Base-by-base conservation (phyloP, 2,329 filamentous ascomycete species). In the Nemania serpens region DNA sequence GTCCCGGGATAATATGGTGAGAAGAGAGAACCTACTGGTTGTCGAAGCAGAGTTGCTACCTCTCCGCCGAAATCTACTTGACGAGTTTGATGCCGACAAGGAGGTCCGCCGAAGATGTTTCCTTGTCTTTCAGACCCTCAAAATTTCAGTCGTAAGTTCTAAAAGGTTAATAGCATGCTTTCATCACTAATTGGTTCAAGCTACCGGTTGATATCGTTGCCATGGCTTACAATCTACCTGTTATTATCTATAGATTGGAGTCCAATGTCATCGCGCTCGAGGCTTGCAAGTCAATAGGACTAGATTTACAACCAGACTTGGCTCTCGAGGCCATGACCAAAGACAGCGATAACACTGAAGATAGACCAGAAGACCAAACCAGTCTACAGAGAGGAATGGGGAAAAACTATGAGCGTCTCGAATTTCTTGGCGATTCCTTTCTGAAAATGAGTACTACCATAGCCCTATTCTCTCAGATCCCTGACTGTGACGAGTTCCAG, bases 361-460 rank as follows among this genome's bases (percentile, higher is more conserved):
- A 96, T 48, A 39, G 84, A 91, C 81, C 80, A 0, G 79, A 83
- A 36, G 82, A 89, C 58, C 85, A 90, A 41, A 76, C 91, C 54
- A 91, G 93, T 67, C 87, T 93, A 48, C 90, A 93, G 68, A 80
- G 84, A 49, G 93, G 93, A 2, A 97, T 97, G 92, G 92, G 93
- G 1, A 89, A 88, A 41, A 98, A 98, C 68, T 99, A 99, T 70
- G 95, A 99, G 74, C 86, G 95, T 12, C 82, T 98, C 0, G 95
- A 99, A 70, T 96, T 97, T 61, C 82, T 98, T 2, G 95, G 95
- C 0, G 95, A 99, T 73, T 91, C 89, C 36, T 97, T 97, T 70
- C 81, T 99, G 61, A 99, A 99, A 76, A 94, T 97, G 88, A 91
- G 91, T 11, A 97, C 94, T 0, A 94, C 93, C 0, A 93, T 99